These are phyloP conservation scores for Medicago arabica DNA, from an alignment of 306 rosid species.

Conservation along the genomic window DNA sequence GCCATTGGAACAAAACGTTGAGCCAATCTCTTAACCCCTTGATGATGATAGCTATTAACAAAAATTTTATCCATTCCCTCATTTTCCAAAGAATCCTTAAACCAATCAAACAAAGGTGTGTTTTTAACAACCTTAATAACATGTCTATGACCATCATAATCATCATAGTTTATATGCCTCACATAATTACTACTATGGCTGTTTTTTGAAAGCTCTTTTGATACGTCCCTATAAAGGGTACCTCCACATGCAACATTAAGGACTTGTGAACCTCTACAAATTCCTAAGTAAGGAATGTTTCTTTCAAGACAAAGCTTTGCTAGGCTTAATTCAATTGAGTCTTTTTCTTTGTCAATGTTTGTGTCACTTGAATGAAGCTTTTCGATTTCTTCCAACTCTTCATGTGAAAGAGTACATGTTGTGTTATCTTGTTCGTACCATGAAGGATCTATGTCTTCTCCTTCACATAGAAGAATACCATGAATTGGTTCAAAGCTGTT, in stretches of 20 bases:
- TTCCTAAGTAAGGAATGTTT: constrained; percentile 86
- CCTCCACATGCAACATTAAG: constrained; percentile 89
- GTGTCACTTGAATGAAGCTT: constrained; percentile 75
- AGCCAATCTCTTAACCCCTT: constrained; percentile 79
- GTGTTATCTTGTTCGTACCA: constrained; percentile 48
- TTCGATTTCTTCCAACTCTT: constrained; percentile 67
- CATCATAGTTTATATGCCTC: constrained; percentile 67
- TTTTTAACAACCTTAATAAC: constrained; percentile 55
- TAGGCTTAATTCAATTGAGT: constrained; percentile 71
- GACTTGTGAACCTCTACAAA: constrained; percentile 82
- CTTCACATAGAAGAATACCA: constrained; percentile 87
- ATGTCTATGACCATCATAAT: constrained; percentile 86
- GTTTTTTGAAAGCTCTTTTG: constrained; percentile 52
- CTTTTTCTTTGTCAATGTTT: constrained; percentile 68
- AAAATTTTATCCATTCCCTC: constrained; percentile 55
- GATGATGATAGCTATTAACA: constrained; percentile 90
- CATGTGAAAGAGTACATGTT: constrained; percentile 50
- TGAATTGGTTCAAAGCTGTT: constrained; percentile 85
- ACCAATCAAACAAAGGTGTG: constrained; percentile 75
- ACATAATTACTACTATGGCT: neutral
- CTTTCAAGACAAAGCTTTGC: constrained; percentile 81
- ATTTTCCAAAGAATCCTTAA: constrained; percentile 58
- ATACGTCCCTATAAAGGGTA: constrained; percentile 70
- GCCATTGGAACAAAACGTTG: constrained; percentile 84
- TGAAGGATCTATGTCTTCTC: constrained; percentile 85